Base-by-base conservation (phyloP, 2,329 filamentous ascomycete species). In the Fusarium subtropicale region DNA sequence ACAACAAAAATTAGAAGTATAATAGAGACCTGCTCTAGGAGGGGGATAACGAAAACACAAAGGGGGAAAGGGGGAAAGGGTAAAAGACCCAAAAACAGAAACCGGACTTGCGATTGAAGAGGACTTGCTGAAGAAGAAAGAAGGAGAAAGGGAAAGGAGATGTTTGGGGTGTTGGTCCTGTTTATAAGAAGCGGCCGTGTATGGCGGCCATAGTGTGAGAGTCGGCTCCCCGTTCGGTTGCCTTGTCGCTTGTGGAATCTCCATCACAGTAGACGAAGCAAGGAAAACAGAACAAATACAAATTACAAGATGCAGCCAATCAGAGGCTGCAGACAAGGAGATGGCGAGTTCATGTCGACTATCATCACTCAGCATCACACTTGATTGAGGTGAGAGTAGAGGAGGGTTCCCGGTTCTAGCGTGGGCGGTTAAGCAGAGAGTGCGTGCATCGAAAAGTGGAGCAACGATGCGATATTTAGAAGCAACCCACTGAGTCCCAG, bases 101-200 rank as follows among this genome's bases (percentile, higher is more conserved):
- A 80, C 42, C 81, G 84, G 82, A 83, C 84, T 84, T 84, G 77
- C 80, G 78, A 74, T 76, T 82, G 85, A 85, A 71, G 80, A 84
- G 76, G 82, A 83, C 89, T 91, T 91, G 90, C 89, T 90, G 85
- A 85, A 85, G 88, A 81, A 81, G 79, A 82, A 82, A 77, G 75
- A 18, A 39, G 20, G n/a, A 39, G 80, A 81, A 76, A 76, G 75
- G 78, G 75, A 72, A 45, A 65, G 75, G 76, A 75, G 45, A 63
- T 74, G 3, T 74, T 70, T 61, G 54, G 69, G 75, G 77, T 77
- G 76, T 77, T 77, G 77, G 74, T 74, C 71, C 52, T 74, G 75
- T 71, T 75, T 75, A 75, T 75, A 75, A 61, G 64, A 53, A 51
- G 64, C 59, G 67, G 62, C 71, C 73, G 33, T 61, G 60, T 60